Percentiles rank a stretch among this genome's conserved stretches.
Conservation (phyloP, 1,139 yeast genomes). For the Debaryomyces psychrophilus region DNA sequence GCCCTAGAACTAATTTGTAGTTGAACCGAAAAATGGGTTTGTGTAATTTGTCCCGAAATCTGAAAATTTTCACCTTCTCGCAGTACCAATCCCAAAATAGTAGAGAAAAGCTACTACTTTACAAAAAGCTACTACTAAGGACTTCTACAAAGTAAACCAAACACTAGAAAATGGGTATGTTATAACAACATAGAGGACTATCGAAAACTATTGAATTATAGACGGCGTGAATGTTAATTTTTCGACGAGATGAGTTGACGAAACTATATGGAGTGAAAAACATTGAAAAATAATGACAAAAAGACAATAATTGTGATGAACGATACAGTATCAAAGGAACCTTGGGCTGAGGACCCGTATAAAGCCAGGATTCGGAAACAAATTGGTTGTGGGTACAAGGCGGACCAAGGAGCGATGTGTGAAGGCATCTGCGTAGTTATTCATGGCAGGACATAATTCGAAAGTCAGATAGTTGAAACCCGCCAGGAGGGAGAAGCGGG, state of each 20-base stretch:
- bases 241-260: neutral
- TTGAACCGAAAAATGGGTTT: constrained; percentile 8
- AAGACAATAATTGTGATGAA: too few relatives aligned
- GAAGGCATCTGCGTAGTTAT: neutral
- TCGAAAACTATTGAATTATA: neutral
- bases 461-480: neutral
- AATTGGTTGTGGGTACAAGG: neutral
- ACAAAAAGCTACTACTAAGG: constrained; percentile 9
- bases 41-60: constrained; percentile 12
- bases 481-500: neutral
- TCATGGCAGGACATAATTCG: neutral
- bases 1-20: neutral
- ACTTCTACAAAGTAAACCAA: constrained; percentile 14
- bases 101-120: constrained; percentile 7
- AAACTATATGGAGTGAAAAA: neutral
- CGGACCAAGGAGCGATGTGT: neutral
- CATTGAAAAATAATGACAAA: neutral
- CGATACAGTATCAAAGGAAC: too few relatives aligned
- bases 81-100: constrained; percentile 3
- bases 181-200: neutral
- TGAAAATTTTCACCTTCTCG: constrained; percentile 15
- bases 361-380: neutral
- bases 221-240: neutral
- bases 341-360: too few relatives aligned
- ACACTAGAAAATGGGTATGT: constrained; percentile 18